phyloP scores from a whole-genome alignment of 768 basidiomycete genomes.

The Pulveroboletus sp. region DNA sequence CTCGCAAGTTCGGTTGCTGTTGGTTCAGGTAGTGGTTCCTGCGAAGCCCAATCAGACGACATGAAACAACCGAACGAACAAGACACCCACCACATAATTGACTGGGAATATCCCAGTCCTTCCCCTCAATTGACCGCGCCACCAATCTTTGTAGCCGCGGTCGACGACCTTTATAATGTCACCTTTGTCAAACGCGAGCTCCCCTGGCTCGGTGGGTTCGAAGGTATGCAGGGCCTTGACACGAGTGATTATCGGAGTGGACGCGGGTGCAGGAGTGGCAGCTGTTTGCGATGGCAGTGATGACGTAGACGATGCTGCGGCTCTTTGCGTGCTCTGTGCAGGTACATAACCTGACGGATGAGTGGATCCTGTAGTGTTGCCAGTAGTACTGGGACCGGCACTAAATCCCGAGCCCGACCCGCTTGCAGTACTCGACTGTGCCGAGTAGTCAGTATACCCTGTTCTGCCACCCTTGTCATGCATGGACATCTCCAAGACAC shows the following conservation, averaged over 20 bases:
- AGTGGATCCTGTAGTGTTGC: conserved; percentile 29
- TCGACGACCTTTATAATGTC: conserved; percentile 95
- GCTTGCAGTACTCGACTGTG: conserved; percentile 36
- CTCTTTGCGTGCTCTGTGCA: conserved; percentile 45
- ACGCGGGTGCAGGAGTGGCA: conserved; percentile 11
- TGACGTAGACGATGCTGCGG: conserved; percentile 26
- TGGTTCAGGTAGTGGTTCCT: conserved; percentile 87
- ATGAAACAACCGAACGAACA: neutral
- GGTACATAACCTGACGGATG: conserved; percentile 58
- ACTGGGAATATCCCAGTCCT: conserved; percentile 95
- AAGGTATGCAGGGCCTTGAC: conserved; percentile 90
- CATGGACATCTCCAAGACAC: conserved; percentile 90
- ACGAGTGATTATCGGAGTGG: conserved; percentile 59
- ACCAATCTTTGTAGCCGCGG: conserved; percentile 94
- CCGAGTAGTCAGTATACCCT: conserved; percentile 48
- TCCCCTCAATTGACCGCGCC: conserved; percentile 88
- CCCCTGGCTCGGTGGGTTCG: conserved; percentile 82
- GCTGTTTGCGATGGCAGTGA: conserved; percentile 24
- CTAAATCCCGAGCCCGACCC: conserved; percentile 25
- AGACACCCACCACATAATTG: conserved; percentile 80
- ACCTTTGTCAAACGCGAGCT: conserved; percentile 88
- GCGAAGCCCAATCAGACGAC: neutral
- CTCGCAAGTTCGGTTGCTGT: conserved; percentile 69
- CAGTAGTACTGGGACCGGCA: conserved; percentile 24
- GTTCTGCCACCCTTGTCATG: conserved; percentile 82